These are phyloP conservation scores for Alnus rubra DNA, from an alignment of 306 rosid genomes.

Conservation along the genomic window DNA sequence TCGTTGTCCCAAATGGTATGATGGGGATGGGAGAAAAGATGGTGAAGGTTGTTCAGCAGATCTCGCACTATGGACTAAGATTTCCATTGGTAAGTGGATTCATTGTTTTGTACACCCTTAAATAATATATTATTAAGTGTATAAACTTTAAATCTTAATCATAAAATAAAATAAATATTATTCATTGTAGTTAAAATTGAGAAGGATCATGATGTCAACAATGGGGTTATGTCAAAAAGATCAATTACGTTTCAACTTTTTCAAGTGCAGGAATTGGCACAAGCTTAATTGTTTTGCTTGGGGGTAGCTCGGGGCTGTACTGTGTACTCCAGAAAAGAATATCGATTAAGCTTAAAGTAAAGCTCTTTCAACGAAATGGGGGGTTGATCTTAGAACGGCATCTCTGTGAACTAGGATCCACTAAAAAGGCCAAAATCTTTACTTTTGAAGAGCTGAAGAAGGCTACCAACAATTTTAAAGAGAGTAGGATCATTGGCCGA, in stretches of 20 bases:
- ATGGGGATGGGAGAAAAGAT: not conserved
- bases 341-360: not conserved
- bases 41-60: not conserved
- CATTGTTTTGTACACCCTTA: too few relatives aligned
- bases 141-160: too few relatives aligned
- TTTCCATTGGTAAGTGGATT: not conserved
- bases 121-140: too few relatives aligned
- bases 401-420: not conserved
- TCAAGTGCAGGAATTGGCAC: not conserved
- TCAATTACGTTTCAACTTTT: not conserved
- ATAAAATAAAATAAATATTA: too few relatives aligned
- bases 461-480: conserved; percentile 19
- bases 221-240: not conserved
- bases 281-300: not conserved
- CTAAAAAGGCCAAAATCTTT: conserved; percentile 9
- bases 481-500: conserved; percentile 10
- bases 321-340: not conserved
- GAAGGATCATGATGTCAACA: too few relatives aligned
- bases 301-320: too few relatives aligned
- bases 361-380: conserved; percentile 8
- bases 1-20: not conserved
- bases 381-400: not conserved
- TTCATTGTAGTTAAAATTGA: too few relatives aligned
- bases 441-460: not conserved
- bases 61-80: not conserved